Evolutionary conservation across 768 basidiomycete genomes (phyloP).

Genomic region (Kwoniella botswanensis): DNA sequence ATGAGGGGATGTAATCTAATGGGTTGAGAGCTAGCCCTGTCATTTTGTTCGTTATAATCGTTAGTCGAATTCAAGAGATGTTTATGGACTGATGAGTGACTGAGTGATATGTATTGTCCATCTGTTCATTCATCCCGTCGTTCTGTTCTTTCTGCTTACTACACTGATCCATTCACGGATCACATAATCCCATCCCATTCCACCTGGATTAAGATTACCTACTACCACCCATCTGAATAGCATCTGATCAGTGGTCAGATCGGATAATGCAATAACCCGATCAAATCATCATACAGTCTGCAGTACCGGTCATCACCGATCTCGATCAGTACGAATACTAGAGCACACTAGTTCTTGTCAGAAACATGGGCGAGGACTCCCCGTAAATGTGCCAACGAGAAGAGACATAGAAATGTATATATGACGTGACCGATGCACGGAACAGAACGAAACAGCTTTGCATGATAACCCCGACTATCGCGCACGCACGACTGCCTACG

Average conservation of each 20-base stretch:
- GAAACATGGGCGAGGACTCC: neutral
- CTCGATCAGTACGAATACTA: neutral
- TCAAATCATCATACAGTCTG: neutral
- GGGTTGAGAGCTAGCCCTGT: slow-evolving; percentile 9
- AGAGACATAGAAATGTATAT: neutral
- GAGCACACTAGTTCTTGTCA: neutral
- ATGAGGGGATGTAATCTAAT: neutral
- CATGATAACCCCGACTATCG: no score
- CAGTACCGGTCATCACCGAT: neutral
- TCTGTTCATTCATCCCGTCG: no score
- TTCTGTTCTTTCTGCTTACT: neutral
- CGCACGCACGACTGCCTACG: no score
- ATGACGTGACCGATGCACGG: neutral
- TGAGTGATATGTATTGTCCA: neutral
- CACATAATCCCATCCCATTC: no score
- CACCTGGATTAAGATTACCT: no score
- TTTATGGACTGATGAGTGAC: neutral
- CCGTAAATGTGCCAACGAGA: neutral
- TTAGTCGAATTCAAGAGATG: neutral
- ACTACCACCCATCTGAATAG: neutral
- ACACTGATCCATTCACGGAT: neutral
- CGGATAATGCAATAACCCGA: neutral
- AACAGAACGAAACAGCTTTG: no score
- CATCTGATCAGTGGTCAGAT: neutral
- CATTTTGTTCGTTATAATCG: neutral